Evolutionary conservation across 768 basidiomycete genomes (phyloP).

Genomic region (Astraeus odoratus): DNA sequence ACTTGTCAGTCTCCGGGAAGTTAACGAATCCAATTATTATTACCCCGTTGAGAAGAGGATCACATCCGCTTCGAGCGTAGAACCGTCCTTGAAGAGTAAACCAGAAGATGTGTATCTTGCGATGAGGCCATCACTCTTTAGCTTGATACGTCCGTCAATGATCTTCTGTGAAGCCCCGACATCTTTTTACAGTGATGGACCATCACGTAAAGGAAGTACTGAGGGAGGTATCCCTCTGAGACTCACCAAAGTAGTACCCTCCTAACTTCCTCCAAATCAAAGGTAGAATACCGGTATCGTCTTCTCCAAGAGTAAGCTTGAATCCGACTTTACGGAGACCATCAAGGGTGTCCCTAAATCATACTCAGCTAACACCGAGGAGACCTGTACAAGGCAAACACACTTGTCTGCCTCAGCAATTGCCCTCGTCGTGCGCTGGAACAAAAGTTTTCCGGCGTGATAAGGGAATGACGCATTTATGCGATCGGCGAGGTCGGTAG

Average conservation of each 20-base stretch:
- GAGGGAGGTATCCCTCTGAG: neutral
- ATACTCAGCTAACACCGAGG: neutral
- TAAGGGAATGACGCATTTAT: constrained; percentile 44
- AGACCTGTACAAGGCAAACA: constrained; percentile 6
- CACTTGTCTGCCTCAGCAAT: constrained; percentile 55
- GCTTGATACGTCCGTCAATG: constrained; percentile 41
- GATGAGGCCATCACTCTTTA: constrained; percentile 38
- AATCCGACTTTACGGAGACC: constrained; percentile 57
- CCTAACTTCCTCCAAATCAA: constrained; percentile 46
- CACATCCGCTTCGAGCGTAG: constrained; percentile 42
- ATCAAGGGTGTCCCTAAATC: constrained; percentile 41
- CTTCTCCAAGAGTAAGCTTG: constrained; percentile 42
- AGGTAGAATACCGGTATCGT: constrained; percentile 46
- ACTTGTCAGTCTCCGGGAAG: neutral
- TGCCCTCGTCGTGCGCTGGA: constrained; percentile 30
- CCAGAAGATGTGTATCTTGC: constrained; percentile 33
- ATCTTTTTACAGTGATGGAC: constrained; percentile 18
- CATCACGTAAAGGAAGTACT: too few species aligned
- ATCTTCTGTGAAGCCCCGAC: constrained; percentile 37
- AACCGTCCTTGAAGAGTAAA: constrained; percentile 36
- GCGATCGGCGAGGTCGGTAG: constrained; percentile 49
- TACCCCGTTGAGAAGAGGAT: constrained; percentile 45
- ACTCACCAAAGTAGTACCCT: constrained; percentile 62
- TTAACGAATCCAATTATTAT: neutral
- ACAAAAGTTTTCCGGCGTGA: constrained; percentile 21